Percentiles rank a stretch among this genome's conserved stretches.
These are phyloP conservation scores for Claviceps fusiformis DNA, from an alignment of 2,329 filamentous ascomycete species.

Conservation along the genomic window DNA sequence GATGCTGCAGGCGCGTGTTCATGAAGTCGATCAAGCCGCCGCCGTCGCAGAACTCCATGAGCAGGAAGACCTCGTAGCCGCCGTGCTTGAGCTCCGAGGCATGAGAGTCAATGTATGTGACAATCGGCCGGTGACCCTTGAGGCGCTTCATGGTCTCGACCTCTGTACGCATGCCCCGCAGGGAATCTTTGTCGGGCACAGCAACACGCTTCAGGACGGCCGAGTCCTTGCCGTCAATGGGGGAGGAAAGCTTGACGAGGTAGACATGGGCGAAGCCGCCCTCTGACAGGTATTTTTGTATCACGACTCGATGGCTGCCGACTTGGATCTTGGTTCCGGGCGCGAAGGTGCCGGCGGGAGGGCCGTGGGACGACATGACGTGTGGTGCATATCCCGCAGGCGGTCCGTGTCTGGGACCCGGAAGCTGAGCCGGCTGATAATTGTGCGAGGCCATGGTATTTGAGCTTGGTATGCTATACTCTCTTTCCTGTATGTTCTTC, in stretches of 20 bases:
- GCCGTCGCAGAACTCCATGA: slow-evolving; percentile 96
- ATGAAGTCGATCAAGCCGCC: slow-evolving; percentile 98
- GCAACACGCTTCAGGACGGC: slow-evolving; percentile 91
- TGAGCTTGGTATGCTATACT: neutral
- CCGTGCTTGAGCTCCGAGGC: slow-evolving; percentile 85
- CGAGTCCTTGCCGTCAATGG: slow-evolving; percentile 63
- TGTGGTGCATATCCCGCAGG: slow-evolving; percentile 31
- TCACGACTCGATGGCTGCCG: slow-evolving; percentile 79
- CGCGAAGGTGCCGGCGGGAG: slow-evolving; percentile 73
- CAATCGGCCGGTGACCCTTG: slow-evolving; percentile 90
- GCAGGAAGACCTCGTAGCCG: slow-evolving; percentile 92
- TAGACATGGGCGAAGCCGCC: slow-evolving; percentile 98
- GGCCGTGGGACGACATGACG: slow-evolving; percentile 7
- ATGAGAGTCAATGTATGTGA: slow-evolving; percentile 97
- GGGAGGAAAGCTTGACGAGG: slow-evolving; percentile 71
- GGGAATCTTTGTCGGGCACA: slow-evolving; percentile 85
- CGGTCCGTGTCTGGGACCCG: slow-evolving; percentile 20
- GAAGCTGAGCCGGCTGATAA: slow-evolving; percentile 18
- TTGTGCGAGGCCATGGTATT: slow-evolving; percentile 23
- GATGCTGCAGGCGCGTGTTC: slow-evolving; percentile 94
- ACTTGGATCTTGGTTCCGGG: slow-evolving; percentile 96
- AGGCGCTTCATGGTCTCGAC: slow-evolving; percentile 99
- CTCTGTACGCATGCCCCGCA: slow-evolving; percentile 94
- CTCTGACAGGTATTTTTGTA: slow-evolving; percentile 95
- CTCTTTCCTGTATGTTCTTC: no score